Percentiles rank a stretch among this genome's conserved stretches.
phyloP scores from a whole-genome alignment of 352 stramenopile species.

The Phytopythium oedochilum region DNA sequence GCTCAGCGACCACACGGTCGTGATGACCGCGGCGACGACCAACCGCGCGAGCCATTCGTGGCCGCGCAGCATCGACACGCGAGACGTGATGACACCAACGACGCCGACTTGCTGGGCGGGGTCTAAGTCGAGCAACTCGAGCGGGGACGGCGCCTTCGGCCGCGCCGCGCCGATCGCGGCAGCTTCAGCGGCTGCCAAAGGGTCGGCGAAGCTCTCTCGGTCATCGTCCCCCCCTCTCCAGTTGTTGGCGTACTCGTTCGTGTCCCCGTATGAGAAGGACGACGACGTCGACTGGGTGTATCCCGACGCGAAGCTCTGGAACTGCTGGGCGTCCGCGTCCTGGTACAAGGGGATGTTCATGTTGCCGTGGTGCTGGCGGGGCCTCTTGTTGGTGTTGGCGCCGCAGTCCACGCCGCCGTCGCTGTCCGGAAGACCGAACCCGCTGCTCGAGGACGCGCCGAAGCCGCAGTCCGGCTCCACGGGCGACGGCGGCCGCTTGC shows the following conservation, averaged over 20 bases:
- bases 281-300: slow-evolving; percentile 31
- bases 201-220: slow-evolving; percentile 30
- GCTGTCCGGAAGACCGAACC: neutral
- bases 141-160: slow-evolving; percentile 11
- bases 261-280: slow-evolving; percentile 10
- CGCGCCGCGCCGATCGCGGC: neutral
- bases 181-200: slow-evolving; percentile 13
- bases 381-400: neutral
- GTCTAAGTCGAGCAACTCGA: slow-evolving; percentile 24
- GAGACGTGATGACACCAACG: neutral
- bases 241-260: slow-evolving; percentile 13
- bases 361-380: slow-evolving; percentile 4
- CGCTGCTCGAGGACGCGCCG: neutral
- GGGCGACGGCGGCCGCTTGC: neutral
- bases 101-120: neutral
- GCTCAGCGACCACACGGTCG: slow-evolving; percentile 5
- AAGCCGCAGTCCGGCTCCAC: neutral
- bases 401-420: neutral
- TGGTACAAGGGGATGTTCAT: slow-evolving; percentile 10
- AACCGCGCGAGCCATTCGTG: slow-evolving; percentile 47
- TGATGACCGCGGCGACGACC: slow-evolving; percentile 22
- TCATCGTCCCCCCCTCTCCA: slow-evolving; percentile 20
- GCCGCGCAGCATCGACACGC: slow-evolving; percentile 15
- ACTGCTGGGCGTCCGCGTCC: slow-evolving; percentile 14
- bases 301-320: slow-evolving; percentile 28